These are phyloP conservation scores for Phoma sp. DNA, from an alignment of 2,329 filamentous ascomycete species.

Conservation along the genomic window DNA sequence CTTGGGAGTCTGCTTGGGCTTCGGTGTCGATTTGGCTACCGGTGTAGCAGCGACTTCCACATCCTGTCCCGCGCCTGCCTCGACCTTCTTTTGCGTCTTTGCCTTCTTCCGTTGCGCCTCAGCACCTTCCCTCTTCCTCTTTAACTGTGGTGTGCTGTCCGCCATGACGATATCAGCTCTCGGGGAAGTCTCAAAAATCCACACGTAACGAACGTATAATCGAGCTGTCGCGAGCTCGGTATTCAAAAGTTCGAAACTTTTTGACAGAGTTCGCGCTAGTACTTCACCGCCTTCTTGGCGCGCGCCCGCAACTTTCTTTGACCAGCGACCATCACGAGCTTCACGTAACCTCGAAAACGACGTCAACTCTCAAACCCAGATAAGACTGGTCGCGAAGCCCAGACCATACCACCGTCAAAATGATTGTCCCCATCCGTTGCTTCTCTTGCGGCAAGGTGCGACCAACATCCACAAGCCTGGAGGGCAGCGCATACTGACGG, in stretches of 20 bases:
- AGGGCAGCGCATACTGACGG: conserved; percentile 34
- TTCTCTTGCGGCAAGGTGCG: conserved; percentile 98
- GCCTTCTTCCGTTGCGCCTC: conserved; percentile 37
- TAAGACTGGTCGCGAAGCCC: conserved; percentile 17
- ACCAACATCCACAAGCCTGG: conserved; percentile 7
- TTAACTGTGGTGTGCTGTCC: conserved; percentile 34
- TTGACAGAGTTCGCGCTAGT: conserved; percentile 37
- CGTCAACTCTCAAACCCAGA: conserved; percentile 3
- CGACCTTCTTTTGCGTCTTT: conserved; percentile 38
- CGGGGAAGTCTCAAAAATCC: background rate
- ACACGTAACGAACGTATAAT: conserved; percentile 1
- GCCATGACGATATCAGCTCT: conserved; percentile 28
- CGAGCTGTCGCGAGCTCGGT: conserved; percentile 7
- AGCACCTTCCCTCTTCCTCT: conserved; percentile 39
- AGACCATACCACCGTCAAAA: conserved; percentile 56
- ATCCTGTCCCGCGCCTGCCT: conserved; percentile 25
- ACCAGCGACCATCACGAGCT: conserved; percentile 23
- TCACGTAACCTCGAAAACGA: conserved; percentile 17
- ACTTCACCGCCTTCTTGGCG: conserved; percentile 40
- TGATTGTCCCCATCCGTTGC: conserved; percentile 99
- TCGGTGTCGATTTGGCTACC: conserved; percentile 20
- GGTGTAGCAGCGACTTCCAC: conserved; percentile 16
- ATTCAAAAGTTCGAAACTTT: conserved; percentile 25
- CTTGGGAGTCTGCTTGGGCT: conserved; percentile 20
- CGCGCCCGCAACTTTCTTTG: conserved; percentile 47